Evolutionary conservation across 2,329 filamentous ascomycete species (phyloP).

Genomic region (Ceratocystis eucalypticola): DNA sequence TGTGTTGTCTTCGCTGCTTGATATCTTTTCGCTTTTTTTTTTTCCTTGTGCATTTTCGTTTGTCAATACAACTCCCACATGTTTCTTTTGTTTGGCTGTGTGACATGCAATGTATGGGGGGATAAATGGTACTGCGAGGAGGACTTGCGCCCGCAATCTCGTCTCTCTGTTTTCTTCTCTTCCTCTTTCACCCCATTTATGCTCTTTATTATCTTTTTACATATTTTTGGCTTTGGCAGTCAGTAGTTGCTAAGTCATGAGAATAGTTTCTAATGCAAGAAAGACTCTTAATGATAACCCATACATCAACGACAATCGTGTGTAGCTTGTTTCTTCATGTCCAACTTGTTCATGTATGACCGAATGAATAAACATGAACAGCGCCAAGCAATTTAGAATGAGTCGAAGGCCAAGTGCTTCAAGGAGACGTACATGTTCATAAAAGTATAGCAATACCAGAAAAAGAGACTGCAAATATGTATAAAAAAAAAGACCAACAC

Average conservation of each 20-base stretch:
- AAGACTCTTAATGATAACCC: neutral
- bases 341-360: too few species aligned
- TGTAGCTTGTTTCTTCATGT: neutral
- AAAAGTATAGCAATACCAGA: conserved; percentile 3
- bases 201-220: neutral
- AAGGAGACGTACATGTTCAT: neutral
- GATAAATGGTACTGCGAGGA: neutral
- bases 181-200: neutral
- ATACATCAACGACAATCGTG: neutral
- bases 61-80: conserved; percentile 5
- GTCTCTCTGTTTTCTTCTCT: neutral
- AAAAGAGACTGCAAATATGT: conserved; percentile 4
- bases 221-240: neutral
- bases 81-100: neutral
- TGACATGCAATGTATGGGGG: conserved; percentile 1
- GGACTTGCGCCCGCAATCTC: neutral
- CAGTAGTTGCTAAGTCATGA: neutral
- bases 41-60: conserved; percentile 1
- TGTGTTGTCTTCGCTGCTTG: conserved; percentile 1
- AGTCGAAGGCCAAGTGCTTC: neutral
- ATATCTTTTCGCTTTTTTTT: neutral
- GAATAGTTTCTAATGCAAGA: conserved; percentile 5
- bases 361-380: too few species aligned
- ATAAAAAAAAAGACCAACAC: neutral
- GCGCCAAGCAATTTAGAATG: too few species aligned